A percentile compares a stretch with the other conserved stretches of the same genome.
phyloP scores from a whole-genome alignment of 345 rosid species.

The Dovyalis caffra region DNA sequence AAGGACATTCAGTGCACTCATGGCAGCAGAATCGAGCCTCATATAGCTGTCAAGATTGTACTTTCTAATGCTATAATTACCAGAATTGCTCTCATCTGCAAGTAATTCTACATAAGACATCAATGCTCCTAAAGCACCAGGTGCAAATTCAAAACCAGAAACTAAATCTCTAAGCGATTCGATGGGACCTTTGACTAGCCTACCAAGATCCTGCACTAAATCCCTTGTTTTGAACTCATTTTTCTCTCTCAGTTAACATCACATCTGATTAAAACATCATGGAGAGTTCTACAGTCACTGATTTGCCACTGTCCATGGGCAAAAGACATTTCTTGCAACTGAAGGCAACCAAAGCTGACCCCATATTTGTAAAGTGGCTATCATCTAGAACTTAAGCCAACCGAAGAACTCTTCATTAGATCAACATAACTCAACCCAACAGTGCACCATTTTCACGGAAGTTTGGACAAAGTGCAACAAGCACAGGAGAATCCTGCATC shows the following conservation, averaged over 20 bases:
- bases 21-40: conserved; percentile 92
- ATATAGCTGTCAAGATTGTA: conserved; percentile 71
- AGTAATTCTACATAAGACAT: conserved; percentile 81
- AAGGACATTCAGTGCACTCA: conserved; percentile 92
- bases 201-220: conserved; percentile 79
- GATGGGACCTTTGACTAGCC: conserved; percentile 79
- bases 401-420: conserved; percentile 71
- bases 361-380: conserved; percentile 85
- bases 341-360: conserved; percentile 85
- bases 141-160: conserved; percentile 80
- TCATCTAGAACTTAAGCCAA: conserved; percentile 94
- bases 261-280: conserved; percentile 68
- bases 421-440: conserved; percentile 86
- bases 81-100: conserved; percentile 78
- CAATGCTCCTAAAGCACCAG: conserved; percentile 82
- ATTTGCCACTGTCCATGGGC: conserved; percentile 65
- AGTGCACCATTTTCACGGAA: conserved; percentile 65
- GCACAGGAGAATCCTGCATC: conserved; percentile 88
- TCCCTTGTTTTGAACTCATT: conserved; percentile 85
- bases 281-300: conserved; percentile 51
- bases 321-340: conserved; percentile 95
- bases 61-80: conserved; percentile 57
- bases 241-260: conserved; percentile 89
- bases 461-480: conserved; percentile 63
- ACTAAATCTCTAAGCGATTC: conserved; percentile 84